Evolutionary conservation across 768 basidiomycete genomes (phyloP).

Genomic region (Boletellus emodensis): DNA sequence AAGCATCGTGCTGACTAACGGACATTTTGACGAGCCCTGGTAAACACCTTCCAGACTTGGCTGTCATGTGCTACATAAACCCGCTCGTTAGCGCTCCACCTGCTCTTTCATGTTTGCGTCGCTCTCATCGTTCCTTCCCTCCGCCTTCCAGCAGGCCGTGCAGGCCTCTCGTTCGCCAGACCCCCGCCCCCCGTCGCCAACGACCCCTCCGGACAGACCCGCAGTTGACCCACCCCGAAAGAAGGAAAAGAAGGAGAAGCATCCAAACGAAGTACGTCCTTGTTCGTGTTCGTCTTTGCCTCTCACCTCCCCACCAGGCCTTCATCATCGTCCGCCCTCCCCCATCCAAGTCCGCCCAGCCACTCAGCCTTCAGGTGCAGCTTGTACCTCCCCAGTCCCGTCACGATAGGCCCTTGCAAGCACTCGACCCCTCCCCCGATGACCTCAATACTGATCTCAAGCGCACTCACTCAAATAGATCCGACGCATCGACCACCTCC

Average conservation of each 20-base stretch:
- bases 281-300: background rate
- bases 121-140: slow-evolving; percentile 48
- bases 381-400: slow-evolving; percentile 64
- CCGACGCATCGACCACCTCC: slow-evolving; percentile 47
- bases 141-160: slow-evolving; percentile 41
- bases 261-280: slow-evolving; percentile 44
- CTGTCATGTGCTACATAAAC: slow-evolving; percentile 12
- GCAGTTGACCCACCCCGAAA: slow-evolving; percentile 39
- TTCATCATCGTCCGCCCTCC: slow-evolving; percentile 92
- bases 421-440: slow-evolving; percentile 40
- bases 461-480: slow-evolving; percentile 41
- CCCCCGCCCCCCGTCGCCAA: slow-evolving; percentile 11
- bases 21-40: slow-evolving; percentile 1
- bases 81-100: background rate
- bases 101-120: slow-evolving; percentile 46
- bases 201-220: background rate
- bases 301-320: slow-evolving; percentile 46
- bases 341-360: slow-evolving; percentile 78
- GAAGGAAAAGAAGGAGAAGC: slow-evolving; percentile 43
- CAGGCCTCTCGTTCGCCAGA: slow-evolving; percentile 22
- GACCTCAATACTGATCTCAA: slow-evolving; percentile 26
- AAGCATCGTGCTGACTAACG: slow-evolving; percentile 1
- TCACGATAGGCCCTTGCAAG: slow-evolving; percentile 39
- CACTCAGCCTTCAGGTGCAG: slow-evolving; percentile 88
- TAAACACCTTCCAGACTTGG: slow-evolving; percentile 8